A percentile compares a stretch with the other conserved stretches of the same genome.
These are phyloP conservation scores for Parafenestella ontariensis DNA, from an alignment of 2,329 filamentous ascomycete species.

Conservation along the genomic window DNA sequence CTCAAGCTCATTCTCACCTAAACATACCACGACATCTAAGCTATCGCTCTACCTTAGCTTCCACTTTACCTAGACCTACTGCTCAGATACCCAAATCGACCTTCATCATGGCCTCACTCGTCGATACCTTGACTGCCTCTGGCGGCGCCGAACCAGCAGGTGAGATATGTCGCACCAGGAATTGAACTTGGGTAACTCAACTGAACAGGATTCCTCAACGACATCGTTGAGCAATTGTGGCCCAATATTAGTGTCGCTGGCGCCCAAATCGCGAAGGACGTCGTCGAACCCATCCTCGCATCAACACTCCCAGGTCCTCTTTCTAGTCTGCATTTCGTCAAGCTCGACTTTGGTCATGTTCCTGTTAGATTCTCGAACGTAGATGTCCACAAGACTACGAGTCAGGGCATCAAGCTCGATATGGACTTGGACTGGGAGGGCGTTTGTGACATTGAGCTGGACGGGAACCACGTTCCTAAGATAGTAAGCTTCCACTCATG, in stretches of 20 bases:
- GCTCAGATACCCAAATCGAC: not conserved
- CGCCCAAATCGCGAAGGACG: conserved; percentile 55
- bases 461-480: conserved; percentile 55
- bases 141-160: conserved; percentile 52
- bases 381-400: conserved; percentile 55
- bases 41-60: too few species aligned
- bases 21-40: too few species aligned
- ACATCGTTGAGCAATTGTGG: conserved; percentile 58
- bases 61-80: not conserved
- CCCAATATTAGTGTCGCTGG: conserved; percentile 58
- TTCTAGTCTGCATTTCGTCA: conserved; percentile 52
- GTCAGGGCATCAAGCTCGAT: conserved; percentile 57
- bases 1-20: not conserved
- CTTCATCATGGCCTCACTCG: conserved; percentile 37
- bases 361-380: conserved; percentile 54
- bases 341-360: conserved; percentile 55
- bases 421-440: conserved; percentile 58
- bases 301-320: conserved; percentile 57
- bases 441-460: conserved; percentile 56
- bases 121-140: conserved; percentile 52
- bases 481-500: conserved; percentile 39
- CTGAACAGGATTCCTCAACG: conserved; percentile 55
- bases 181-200: not conserved
- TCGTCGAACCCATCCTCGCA: conserved; percentile 58
- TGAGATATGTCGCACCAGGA: conserved; percentile 16